phyloP scores from a whole-genome alignment of 768 basidiomycete genomes.

The Termitomyces sp. region DNA sequence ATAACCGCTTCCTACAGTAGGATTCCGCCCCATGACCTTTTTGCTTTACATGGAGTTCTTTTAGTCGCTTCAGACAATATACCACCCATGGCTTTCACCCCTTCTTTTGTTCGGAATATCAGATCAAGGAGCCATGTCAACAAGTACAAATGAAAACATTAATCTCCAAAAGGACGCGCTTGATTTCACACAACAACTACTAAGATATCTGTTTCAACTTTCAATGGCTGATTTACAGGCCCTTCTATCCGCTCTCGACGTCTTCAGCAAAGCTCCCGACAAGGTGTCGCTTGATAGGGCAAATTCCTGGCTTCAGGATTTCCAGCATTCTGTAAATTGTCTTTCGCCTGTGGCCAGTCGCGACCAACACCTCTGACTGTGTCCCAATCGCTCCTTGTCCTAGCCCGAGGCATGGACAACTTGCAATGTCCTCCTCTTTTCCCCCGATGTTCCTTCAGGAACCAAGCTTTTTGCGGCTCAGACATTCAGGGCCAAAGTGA shows the following conservation, averaged over 20 bases:
- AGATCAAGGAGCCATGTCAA: constrained; percentile 21
- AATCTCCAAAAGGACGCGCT: constrained; percentile 8
- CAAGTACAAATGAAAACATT: constrained; percentile 29
- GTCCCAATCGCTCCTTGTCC: constrained; percentile 54
- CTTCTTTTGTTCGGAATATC: not conserved
- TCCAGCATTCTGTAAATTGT: constrained; percentile 97
- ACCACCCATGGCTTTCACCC: constrained; percentile 32
- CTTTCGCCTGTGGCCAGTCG: constrained; percentile 68
- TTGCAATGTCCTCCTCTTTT: constrained; percentile 86
- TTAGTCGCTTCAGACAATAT: constrained; percentile 36
- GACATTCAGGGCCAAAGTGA: constrained; percentile 91
- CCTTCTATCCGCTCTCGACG: constrained; percentile 72
- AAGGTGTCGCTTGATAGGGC: constrained; percentile 79
- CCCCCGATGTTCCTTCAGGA: constrained; percentile 69
- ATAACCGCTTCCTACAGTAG: constrained; percentile 48
- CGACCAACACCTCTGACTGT: constrained; percentile 65
- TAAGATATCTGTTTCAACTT: constrained; percentile 34
- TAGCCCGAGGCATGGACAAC: constrained; percentile 97
- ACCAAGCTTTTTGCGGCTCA: constrained; percentile 95
- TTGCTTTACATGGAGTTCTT: constrained; percentile 41
- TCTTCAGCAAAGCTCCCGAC: constrained; percentile 81
- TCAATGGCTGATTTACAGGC: constrained; percentile 70
- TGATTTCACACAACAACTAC: constrained; percentile 14
- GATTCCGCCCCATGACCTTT: constrained; percentile 38
- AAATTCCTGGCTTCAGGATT: constrained; percentile 95